These are phyloP conservation scores for Torrubiella hemipterigena DNA, from an alignment of 2,329 filamentous ascomycete genomes.

Conservation along the genomic window DNA sequence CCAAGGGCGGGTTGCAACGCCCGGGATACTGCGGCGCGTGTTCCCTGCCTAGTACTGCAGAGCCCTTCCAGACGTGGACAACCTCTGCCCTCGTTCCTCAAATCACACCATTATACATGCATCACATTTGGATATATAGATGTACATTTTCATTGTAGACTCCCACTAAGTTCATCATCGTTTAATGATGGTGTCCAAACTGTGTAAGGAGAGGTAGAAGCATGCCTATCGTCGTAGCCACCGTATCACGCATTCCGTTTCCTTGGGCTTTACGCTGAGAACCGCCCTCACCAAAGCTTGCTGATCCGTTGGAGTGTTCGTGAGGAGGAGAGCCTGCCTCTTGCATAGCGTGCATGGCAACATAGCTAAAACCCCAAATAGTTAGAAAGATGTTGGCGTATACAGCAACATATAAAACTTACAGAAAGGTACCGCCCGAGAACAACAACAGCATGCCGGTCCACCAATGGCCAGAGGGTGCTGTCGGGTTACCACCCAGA, in stretches of 20 bases:
- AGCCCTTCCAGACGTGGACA: too few relatives aligned
- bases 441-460: conserved; percentile 92
- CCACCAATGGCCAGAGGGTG: conserved; percentile 64
- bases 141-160: too few relatives aligned
- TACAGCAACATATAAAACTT: too few relatives aligned
- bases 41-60: too few relatives aligned
- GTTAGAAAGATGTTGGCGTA: conserved; percentile 9
- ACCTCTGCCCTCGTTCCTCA: too few relatives aligned
- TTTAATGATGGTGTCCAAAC: conserved; percentile 59
- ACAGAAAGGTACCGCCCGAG: conserved; percentile 91
- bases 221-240: conserved; percentile 66
- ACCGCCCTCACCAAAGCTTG: conserved; percentile 42
- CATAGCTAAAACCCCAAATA: conserved; percentile 50
- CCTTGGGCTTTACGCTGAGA: conserved; percentile 39
- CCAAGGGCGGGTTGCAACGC: too few relatives aligned
- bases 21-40: too few relatives aligned
- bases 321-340: conserved; percentile 48
- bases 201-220: conserved; percentile 66
- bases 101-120: too few relatives aligned
- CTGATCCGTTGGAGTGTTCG: conserved; percentile 34
- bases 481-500: conserved; percentile 45
- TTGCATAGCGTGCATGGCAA: conserved; percentile 98
- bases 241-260: conserved; percentile 54
- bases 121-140: too few relatives aligned
- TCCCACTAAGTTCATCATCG: too few relatives aligned